Evolutionary conservation across 306 rosid genomes (phyloP).

Genomic region (Quercus variabilis): DNA sequence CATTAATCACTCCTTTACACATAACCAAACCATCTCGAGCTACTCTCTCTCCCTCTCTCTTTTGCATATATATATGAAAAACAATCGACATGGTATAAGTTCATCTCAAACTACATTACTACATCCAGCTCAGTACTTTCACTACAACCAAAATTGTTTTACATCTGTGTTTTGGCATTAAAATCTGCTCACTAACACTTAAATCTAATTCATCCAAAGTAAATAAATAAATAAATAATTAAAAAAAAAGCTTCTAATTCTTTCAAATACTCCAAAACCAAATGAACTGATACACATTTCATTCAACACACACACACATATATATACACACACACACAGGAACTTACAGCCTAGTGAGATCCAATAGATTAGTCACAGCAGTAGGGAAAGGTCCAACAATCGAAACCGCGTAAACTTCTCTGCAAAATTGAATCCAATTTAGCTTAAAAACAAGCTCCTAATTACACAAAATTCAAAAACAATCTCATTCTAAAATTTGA

Average conservation of each 20-base stretch:
- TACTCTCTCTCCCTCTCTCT: no score
- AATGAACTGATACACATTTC: no score
- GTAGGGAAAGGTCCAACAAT: slow-evolving; percentile 99
- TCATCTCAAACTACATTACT: neutral
- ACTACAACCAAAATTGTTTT: neutral
- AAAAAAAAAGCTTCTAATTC: no score
- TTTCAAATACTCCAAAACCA: neutral
- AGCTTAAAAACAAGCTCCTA: neutral
- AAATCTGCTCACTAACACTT: neutral
- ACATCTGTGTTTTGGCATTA: neutral
- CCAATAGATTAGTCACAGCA: slow-evolving; percentile 95
- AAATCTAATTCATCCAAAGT: neutral
- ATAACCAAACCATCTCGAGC: no score
- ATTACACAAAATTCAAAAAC: no score
- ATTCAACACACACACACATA: no score
- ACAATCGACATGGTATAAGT: neutral
- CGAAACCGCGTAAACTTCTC: slow-evolving; percentile 97
- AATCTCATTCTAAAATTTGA: neutral
- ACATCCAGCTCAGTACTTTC: neutral
- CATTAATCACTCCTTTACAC: no score
- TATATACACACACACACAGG: no score
- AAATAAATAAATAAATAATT: no score
- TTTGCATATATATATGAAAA: neutral
- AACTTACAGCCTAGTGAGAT: slow-evolving; percentile 90
- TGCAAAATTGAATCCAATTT: slow-evolving; percentile 18